A percentile compares a stretch with the other conserved stretches of the same genome.
These are phyloP conservation scores for Cynara cardunculus DNA, from an alignment of 129 eudicot species.

Conservation along the genomic window DNA sequence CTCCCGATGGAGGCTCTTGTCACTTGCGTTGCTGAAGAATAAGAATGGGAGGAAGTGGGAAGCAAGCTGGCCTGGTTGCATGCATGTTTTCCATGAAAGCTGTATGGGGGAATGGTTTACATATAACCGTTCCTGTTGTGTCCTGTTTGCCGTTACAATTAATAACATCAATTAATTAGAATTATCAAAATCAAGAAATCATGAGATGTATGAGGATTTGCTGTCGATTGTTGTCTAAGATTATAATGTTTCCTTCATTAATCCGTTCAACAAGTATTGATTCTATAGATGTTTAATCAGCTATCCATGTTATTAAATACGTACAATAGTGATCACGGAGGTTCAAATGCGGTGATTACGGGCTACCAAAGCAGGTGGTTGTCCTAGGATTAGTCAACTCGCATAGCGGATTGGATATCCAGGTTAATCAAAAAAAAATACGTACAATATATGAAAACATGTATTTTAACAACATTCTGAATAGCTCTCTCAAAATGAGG, in stretches of 20 bases:
- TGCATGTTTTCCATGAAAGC: slow-evolving; percentile 27
- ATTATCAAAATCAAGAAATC: not conserved
- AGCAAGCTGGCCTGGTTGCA: slow-evolving; percentile 15
- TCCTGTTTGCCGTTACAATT: slow-evolving; percentile 23
- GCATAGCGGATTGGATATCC: no score
- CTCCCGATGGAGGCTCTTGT: slow-evolving; percentile 6
- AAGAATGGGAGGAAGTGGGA: not conserved
- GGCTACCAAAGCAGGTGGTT: no score
- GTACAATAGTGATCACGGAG: no score
- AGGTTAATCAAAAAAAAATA: no score
- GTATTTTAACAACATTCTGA: no score
- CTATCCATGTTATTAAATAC: no score
- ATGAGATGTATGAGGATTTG: not conserved
- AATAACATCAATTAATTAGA: not conserved
- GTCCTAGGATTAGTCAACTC: no score
- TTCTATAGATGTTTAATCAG: no score
- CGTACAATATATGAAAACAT: no score
- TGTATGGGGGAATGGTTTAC: slow-evolving; percentile 30
- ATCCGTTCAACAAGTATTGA: no score
- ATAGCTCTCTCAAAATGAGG: no score
- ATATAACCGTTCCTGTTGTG: slow-evolving; percentile 7
- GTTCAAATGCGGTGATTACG: no score
- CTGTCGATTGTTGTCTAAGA: not conserved
- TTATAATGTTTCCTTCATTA: not conserved
- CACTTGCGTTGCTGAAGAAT: not conserved